Base-by-base conservation (phyloP, 2,329 filamentous ascomycete genomes). In the Diaporthe sp. region DNA sequence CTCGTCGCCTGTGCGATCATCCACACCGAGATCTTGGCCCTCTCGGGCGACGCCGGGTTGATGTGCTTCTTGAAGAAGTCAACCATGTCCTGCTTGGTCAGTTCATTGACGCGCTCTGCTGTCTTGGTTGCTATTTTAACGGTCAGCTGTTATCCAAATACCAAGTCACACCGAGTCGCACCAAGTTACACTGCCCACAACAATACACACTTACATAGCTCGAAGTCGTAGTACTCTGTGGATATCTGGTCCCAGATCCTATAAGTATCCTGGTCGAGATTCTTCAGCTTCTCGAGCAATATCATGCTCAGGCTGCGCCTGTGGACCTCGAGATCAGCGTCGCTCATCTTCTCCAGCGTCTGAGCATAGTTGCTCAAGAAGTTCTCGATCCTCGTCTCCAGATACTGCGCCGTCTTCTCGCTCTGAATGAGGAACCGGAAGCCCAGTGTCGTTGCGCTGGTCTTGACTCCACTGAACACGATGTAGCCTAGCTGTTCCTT, bases 401-500 rank as follows among this genome's bases (percentile, higher is more conserved):
- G 86, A 80, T 97, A 98, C 53, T 92, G 88, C 0, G 94, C 93
- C 3, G 93, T 92, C 81, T 93, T 93, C 84, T 99, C 96, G 81
- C 95, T 98, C 85, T 99, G 97, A 39, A 99, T 95, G 76, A 98
- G 90, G 77, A 99, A 93, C 8, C 96, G 91, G 83, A 97, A 97
- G 1, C 94, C 94, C 79, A 94, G 93, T 0, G 93, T 96, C 0
- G 94, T 95, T n/a, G 91, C 86, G 72, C 93, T 91, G 70, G 90
- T 89, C 51, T 93, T 88, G 15, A 92, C 88, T 37, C 95, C 94
- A 65, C 94, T 96, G 84, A 96, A 98, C 0, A 99, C 96, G 70
- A 99, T 94, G 79, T 99, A 99, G 17, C 97, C 97, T 9, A 99
- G 92, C 84, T 99, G 96, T 83, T 99, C 96, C 84, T 98, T 98